These are phyloP conservation scores for Phaeosphaeria sp. DNA, from an alignment of 2,329 filamentous ascomycete genomes.

Conservation along the genomic window DNA sequence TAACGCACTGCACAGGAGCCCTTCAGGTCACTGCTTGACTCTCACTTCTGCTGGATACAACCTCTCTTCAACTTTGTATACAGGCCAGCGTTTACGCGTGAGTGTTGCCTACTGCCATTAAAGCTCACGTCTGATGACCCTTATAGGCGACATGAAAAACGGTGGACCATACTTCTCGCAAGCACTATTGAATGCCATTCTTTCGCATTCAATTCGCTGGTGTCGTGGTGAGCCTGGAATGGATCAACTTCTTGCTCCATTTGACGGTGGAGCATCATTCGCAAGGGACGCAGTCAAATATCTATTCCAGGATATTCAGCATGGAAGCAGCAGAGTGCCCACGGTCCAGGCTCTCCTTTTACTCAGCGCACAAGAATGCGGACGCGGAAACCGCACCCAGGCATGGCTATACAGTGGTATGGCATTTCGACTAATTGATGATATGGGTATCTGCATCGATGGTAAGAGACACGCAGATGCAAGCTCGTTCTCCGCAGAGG, in stretches of 20 bases:
- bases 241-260: constrained; percentile 11
- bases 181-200: constrained; percentile 13
- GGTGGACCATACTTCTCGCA: constrained; percentile 17
- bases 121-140: neutral
- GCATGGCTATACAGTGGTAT: constrained; percentile 21
- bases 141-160: constrained; percentile 15
- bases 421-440: constrained; percentile 17
- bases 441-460: constrained; percentile 19
- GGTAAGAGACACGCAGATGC: constrained; percentile 13
- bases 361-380: constrained; percentile 16
- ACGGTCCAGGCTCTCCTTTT: constrained; percentile 15
- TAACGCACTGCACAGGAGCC: constrained; percentile 6
- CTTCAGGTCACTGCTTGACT: constrained; percentile 14
- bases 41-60: constrained; percentile 20
- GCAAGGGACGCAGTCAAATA: constrained; percentile 7
- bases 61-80: constrained; percentile 20
- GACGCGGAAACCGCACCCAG: constrained; percentile 15
- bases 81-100: constrained; percentile 17
- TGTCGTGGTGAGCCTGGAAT: constrained; percentile 16
- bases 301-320: constrained; percentile 11
- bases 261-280: constrained; percentile 10
- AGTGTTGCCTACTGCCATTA: neutral
- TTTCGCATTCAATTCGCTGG: constrained; percentile 18
- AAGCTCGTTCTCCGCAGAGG: constrained; percentile 13
- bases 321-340: constrained; percentile 12